Conservation (phyloP, 441 rosid species). For the Codiaeum variegatum region DNA sequence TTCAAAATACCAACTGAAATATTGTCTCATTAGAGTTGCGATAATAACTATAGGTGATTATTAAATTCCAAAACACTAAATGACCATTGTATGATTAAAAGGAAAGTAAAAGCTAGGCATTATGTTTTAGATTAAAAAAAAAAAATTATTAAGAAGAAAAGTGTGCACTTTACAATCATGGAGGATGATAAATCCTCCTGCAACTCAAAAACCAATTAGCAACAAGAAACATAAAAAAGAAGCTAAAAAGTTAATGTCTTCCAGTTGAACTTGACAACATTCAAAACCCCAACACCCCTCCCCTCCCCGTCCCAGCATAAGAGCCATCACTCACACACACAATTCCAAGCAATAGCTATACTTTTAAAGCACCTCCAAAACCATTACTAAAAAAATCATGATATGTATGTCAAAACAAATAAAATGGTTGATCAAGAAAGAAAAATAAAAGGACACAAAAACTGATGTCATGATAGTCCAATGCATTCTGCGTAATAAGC, state of each 20-base stretch:
- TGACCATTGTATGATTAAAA: neutral
- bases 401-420: neutral
- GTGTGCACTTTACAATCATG: no score
- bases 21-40: neutral
- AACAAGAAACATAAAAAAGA: no score
- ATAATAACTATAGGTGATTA: neutral
- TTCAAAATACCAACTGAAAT: neutral
- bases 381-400: neutral
- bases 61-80: neutral
- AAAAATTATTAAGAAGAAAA: no score
- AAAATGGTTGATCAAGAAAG: neutral
- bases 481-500: slow-evolving; percentile 1
- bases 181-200: no score
- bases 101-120: neutral
- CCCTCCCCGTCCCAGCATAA: no score
- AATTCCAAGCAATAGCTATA: no score
- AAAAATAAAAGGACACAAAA: neutral
- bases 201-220: no score
- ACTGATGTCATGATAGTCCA: neutral
- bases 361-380: neutral
- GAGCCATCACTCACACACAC: no score
- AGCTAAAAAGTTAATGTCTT: no score
- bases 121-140: no score
- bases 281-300: no score
- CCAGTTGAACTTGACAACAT: no score